Conservation (phyloP, 371 early-diverging fungal genomes). For the Quaeritorhiza haematococci region DNA sequence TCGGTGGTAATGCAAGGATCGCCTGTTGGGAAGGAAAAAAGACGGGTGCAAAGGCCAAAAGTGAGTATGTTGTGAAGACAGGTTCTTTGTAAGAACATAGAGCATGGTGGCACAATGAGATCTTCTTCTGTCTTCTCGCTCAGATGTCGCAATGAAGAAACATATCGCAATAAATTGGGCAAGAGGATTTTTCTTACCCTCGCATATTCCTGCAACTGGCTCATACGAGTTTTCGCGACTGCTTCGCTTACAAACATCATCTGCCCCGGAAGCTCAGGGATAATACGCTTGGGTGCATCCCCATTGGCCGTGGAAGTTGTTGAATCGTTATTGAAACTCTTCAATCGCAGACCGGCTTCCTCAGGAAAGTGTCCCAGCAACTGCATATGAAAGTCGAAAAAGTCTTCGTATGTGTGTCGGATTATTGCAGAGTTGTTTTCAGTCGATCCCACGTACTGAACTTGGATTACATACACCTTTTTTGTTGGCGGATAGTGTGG, state of each 20-base stretch:
- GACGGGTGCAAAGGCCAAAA: not conserved
- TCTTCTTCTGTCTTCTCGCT: not conserved
- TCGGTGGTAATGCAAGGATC: slow-evolving; percentile 32
- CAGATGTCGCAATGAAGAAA: not conserved
- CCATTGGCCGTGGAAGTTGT: not conserved
- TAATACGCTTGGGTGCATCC: slow-evolving; percentile 21
- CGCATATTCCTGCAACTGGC: slow-evolving; percentile 32
- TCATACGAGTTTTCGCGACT: slow-evolving; percentile 33
- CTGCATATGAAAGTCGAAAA: slow-evolving; percentile 48
- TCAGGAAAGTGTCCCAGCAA: slow-evolving; percentile 49
- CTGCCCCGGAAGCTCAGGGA: slow-evolving; percentile 46
- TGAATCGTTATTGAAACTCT: slow-evolving; percentile 1
- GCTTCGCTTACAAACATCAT: slow-evolving; percentile 49
- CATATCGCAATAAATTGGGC: not conserved
- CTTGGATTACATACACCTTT: slow-evolving; percentile 25
- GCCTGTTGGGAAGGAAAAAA: slow-evolving; percentile 10
- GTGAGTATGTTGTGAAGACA: not conserved
- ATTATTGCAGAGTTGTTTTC: slow-evolving; percentile 12
- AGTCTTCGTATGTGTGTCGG: slow-evolving; percentile 31
- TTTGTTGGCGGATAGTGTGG: not conserved
- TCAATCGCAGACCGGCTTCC: slow-evolving; percentile 34
- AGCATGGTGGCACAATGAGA: not conserved
- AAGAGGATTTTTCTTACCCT: slow-evolving; percentile 17
- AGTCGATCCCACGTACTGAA: slow-evolving; percentile 6
- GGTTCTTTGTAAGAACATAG: not conserved